Base-by-base conservation (phyloP, 768 basidiomycete genomes). In the Hortiboletus campestris region DNA sequence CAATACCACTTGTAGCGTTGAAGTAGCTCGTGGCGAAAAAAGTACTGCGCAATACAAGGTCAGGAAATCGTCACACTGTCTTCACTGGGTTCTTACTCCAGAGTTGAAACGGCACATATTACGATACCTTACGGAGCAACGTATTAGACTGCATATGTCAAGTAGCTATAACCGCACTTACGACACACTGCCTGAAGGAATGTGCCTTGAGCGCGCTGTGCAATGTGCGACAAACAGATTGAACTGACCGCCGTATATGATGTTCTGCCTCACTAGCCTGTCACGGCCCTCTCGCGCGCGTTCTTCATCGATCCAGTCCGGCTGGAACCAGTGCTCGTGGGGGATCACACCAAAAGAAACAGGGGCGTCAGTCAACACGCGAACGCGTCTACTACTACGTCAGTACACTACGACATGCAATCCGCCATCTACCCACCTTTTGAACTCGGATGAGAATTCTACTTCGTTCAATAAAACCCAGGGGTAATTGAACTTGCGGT, bases 31-130 rank as follows among this genome's bases (percentile, higher is more conserved):
- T 85, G 83, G 47, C 67, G 68, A 69, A 76, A 86, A 70, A 86
- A 85, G 72, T 77, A 82, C 75, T 83, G 46, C 8, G 31, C 28
- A 31, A 31, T 20, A 51, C 53, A 38, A 52, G n/a, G 29, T 66
- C 36, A 62, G 53, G 45, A 12, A 43, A 53, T 19, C 28, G 34
- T 3, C 34, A 28, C 17, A 42, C 8, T 17, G 16, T 2, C 14
- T 38, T 35, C 12, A 41, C n/a, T 39, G 35, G 31, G 11, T 28
- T 67, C 80, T 56, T 59, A 84, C 84, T 2, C 84, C 86, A 1
- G 84, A 87, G 68, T 88, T 86, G 71, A 82, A 89, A 36, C 87
- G 77, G 66, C 88, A 89, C 88, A 89, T 88, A 52, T 88, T 86
- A n/a, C 85, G 78, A 61, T 89, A 88, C n/a, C 75, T 79, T 35